phyloP scores from a whole-genome alignment of 2,329 filamentous ascomycete species.

The Pyricularia sp. region DNA sequence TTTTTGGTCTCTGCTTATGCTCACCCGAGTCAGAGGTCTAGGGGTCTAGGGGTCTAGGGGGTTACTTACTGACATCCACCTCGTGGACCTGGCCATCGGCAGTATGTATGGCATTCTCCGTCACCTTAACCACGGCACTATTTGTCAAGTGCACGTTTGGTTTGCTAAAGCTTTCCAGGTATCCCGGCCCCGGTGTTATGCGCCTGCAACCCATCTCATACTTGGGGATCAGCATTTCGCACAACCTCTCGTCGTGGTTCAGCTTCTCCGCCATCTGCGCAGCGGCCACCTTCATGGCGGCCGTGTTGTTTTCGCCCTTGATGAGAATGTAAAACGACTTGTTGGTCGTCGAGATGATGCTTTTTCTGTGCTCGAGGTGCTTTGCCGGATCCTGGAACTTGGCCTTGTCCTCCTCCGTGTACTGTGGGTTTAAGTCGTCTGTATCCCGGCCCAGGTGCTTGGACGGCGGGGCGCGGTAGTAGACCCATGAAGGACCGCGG shows the following conservation, averaged over 20 bases:
- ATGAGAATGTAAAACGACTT: constrained; percentile 23
- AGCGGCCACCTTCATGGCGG: constrained; percentile 28
- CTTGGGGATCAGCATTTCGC: constrained; percentile 39
- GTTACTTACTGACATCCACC: constrained; percentile 31
- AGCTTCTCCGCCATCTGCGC: constrained; percentile 39
- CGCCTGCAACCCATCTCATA: constrained; percentile 38
- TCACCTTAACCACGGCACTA: constrained; percentile 32
- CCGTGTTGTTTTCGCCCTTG: constrained; percentile 29
- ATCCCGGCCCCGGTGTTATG: constrained; percentile 40
- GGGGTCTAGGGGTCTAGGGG: too few relatives aligned
- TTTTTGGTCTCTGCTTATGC: neutral
- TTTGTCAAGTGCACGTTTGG: constrained; percentile 39
- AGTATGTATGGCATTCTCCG: constrained; percentile 37
- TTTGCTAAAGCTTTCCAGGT: constrained; percentile 34
- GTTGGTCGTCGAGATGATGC: constrained; percentile 16
- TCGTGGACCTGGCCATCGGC: constrained; percentile 36
- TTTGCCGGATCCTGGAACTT: constrained; percentile 36
- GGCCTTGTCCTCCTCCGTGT: constrained; percentile 31
- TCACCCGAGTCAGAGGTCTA: neutral
- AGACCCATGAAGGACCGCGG: constrained; percentile 32
- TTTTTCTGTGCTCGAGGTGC: constrained; percentile 36
- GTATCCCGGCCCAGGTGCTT: constrained; percentile 27
- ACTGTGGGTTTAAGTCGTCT: constrained; percentile 30
- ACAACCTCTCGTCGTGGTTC: constrained; percentile 37
- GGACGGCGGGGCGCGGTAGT: constrained; percentile 24